A percentile compares a stretch with the other conserved stretches of the same genome.
Conservation (phyloP, 352 stramenopile genomes). For the Globisporangium polare region DNA sequence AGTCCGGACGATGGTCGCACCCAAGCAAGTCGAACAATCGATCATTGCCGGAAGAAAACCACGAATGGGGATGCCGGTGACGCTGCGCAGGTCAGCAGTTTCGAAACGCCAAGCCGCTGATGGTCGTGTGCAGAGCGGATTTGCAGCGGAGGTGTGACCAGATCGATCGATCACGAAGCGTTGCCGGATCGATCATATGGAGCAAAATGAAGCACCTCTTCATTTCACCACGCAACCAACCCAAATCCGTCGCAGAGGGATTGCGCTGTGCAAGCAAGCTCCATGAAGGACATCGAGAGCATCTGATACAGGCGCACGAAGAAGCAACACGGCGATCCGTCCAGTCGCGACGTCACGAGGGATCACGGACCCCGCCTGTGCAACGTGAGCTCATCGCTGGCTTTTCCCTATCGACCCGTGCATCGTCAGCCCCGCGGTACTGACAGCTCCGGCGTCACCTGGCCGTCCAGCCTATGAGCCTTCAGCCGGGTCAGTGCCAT, state of each 20-base stretch:
- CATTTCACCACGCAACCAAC: not conserved
- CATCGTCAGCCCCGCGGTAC: not conserved
- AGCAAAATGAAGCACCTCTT: too few relatives aligned
- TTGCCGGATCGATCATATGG: too few relatives aligned
- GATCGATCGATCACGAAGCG: not conserved
- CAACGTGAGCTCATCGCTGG: not conserved
- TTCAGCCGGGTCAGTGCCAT: too few relatives aligned
- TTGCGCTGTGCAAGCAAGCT: not conserved
- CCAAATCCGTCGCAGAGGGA: not conserved
- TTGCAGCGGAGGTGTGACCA: not conserved
- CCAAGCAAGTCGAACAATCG: not conserved
- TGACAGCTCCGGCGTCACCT: not conserved
- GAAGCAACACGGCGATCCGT: not conserved
- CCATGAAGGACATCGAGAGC: not conserved
- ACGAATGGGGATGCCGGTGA: not conserved
- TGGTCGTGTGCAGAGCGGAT: not conserved
- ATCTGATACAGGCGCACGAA: not conserved
- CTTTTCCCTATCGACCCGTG: not conserved
- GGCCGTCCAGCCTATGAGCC: not conserved
- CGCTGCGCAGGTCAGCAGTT: slow-evolving; percentile 1
- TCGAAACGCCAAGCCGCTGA: not conserved
- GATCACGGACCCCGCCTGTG: not conserved
- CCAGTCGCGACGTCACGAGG: not conserved
- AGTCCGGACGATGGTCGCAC: not conserved
- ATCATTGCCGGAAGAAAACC: not conserved